Conservation (phyloP, 352 stramenopile species). For the Blastocystis sp. region DNA sequence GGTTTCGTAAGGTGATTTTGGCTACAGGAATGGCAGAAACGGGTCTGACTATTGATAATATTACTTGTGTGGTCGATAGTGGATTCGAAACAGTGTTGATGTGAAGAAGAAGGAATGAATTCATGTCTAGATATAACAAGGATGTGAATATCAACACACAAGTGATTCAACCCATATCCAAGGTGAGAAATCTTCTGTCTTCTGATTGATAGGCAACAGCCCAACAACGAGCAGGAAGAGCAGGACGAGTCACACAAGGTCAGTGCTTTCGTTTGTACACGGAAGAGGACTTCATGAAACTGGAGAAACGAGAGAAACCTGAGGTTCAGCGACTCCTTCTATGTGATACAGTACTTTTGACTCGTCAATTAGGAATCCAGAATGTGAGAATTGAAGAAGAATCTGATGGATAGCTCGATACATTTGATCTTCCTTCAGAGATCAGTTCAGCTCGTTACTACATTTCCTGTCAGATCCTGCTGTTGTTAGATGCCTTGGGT, state of each 20-base stretch:
- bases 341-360: constrained; percentile 77
- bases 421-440: constrained; percentile 74
- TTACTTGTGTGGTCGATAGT: constrained; percentile 97
- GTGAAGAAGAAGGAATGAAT: neutral
- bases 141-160: constrained; percentile 93
- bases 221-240: constrained; percentile 86
- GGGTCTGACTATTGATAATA: constrained; percentile 93
- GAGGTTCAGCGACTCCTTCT: constrained; percentile 87
- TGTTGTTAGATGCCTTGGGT: neutral
- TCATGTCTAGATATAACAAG: constrained; percentile 84
- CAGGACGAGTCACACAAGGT: constrained; percentile 86
- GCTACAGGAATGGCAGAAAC: constrained; percentile 99
- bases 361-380: constrained; percentile 81
- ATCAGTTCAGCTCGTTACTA: constrained; percentile 42
- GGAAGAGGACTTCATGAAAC: constrained; percentile 91
- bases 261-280: constrained; percentile 98
- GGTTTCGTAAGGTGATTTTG: constrained; percentile 91
- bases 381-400: constrained; percentile 77
- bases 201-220: constrained; percentile 76
- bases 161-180: constrained; percentile 89
- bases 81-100: constrained; percentile 92
- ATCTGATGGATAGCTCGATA: constrained; percentile 78
- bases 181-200: constrained; percentile 65
- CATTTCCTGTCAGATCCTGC: neutral
- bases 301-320: constrained; percentile 81